Base-by-base conservation (phyloP, 805 yeast genomes). In the Metschnikowia aberdeeniae region DNA sequence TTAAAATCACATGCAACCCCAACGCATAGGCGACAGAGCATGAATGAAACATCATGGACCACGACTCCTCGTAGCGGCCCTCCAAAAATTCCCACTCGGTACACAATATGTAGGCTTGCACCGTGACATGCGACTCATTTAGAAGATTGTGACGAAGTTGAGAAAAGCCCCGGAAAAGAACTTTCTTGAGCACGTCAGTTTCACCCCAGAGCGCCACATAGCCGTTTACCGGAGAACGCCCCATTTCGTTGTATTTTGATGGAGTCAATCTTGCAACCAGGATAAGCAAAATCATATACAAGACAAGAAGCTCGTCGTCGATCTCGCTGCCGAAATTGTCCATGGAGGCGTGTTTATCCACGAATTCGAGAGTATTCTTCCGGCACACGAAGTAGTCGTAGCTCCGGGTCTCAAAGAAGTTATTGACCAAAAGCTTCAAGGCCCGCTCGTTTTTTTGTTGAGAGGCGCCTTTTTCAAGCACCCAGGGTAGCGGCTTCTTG, bases 11-110 rank as follows among this genome's bases (percentile, higher is more conserved):
- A 57, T 77, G 81, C 14, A 77, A 56, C 0, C 81, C 82, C 43
- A 77, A 64, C 0, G 80, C 67, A 54, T 73, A 77, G 1, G 80
- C 77, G 17, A 73, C 68, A 13, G 79, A 66, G 34, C 77, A 76
- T 19, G 72, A 59, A 48, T 71, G 76, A 50, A 76, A 77, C 61
- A 77, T 60, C 62, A 72, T 66, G 19, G 72, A 68, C 82, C 82
- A 77, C 44, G 76, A 64, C 47, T 73, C 73, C 52, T 77, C 82
- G 50, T 73, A 75, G 39, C 70, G 68, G 45, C 72, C 76, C 50
- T 74, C 72, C 41, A 66, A 68, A 48, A 75, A 76, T 42, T 72
- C 66, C 65, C 73, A 76, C 52, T 76, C 81, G 20, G 78, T 72
- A 49, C 77, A 77, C 40, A 77, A 60, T 6, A 76, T 72, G 49